Percentiles rank a stretch among this genome's conserved stretches.
These are phyloP conservation scores for Haplographium delicatum DNA, from an alignment of 495 filamentous ascomycete species.

Conservation along the genomic window DNA sequence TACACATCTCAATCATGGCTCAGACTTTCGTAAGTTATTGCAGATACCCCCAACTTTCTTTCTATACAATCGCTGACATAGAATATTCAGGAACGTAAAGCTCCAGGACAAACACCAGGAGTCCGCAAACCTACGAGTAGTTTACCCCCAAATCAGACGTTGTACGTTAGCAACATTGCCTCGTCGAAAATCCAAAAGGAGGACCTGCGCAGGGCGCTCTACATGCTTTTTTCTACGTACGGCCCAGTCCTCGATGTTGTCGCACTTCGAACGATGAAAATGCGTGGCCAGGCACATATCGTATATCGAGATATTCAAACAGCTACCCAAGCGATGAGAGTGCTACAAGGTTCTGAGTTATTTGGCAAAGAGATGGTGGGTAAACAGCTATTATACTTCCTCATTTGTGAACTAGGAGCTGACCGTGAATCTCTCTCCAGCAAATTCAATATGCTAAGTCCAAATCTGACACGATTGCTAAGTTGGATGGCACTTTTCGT, in stretches of 20 bases:
- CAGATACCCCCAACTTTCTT: background rate
- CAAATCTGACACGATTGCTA: constrained; percentile 78
- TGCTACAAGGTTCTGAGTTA: constrained; percentile 80
- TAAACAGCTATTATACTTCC: too few relatives aligned
- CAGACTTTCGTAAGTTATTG: constrained; percentile 10
- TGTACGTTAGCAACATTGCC: constrained; percentile 83
- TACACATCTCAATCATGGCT: constrained; percentile 2
- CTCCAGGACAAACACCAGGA: constrained; percentile 1
- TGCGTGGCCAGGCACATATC: constrained; percentile 93
- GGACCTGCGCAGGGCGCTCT: constrained; percentile 77
- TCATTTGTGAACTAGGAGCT: background rate
- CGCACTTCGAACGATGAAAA: constrained; percentile 77
- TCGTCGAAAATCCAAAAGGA: constrained; percentile 77
- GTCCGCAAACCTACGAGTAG: background rate
- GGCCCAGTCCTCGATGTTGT: constrained; percentile 93
- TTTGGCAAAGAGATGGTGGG: constrained; percentile 83
- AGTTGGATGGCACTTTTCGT: constrained; percentile 84
- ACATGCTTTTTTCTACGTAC: constrained; percentile 90
- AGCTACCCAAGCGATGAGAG: constrained; percentile 84
- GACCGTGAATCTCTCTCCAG: constrained; percentile 41
- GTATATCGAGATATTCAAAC: constrained; percentile 82
- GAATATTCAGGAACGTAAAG: background rate
- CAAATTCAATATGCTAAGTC: constrained; percentile 84
- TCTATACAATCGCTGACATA: background rate
- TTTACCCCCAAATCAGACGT: constrained; percentile 63